phyloP scores from a whole-genome alignment of 306 rosid genomes.

The Dryas octopetala region DNA sequence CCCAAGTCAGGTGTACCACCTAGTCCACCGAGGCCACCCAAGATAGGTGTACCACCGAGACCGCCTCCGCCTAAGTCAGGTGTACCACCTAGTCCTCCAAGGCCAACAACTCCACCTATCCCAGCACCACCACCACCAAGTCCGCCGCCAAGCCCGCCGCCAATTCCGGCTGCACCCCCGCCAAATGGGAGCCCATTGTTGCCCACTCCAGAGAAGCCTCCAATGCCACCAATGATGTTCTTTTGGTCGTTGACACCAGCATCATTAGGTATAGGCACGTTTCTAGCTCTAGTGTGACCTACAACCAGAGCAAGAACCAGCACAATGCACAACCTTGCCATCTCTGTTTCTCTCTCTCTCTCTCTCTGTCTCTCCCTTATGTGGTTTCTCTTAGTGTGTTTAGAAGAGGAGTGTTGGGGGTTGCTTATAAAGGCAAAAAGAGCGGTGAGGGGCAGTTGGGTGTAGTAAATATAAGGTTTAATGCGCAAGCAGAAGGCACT shows the following conservation, averaged over 20 bases:
- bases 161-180: constrained; percentile 56
- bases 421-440: constrained; percentile 24
- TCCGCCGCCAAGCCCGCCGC: constrained; percentile 28
- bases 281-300: constrained; percentile 44
- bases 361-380: not conserved
- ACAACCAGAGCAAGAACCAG: constrained; percentile 53
- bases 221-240: constrained; percentile 70
- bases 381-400: not conserved
- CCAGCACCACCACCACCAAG: constrained; percentile 25
- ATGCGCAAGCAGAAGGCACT: constrained; percentile 28
- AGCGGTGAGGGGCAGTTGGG: constrained; percentile 42
- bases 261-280: constrained; percentile 38
- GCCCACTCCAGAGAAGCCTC: constrained; percentile 62
- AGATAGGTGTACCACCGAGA: constrained; percentile 18
- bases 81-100: constrained; percentile 25
- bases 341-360: constrained; percentile 16
- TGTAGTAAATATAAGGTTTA: constrained; percentile 50
- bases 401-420: not conserved
- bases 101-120: constrained; percentile 22
- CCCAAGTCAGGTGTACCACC: constrained; percentile 14
- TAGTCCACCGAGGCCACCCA: constrained; percentile 24
- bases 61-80: constrained; percentile 33
- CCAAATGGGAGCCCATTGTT: constrained; percentile 56
- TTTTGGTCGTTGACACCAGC: constrained; percentile 63
- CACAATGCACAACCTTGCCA: constrained; percentile 49